A percentile compares a stretch with the other conserved stretches of the same genome.
phyloP scores from a whole-genome alignment of 2,329 filamentous ascomycete species.

The Colletotrichum gloeosporioides region DNA sequence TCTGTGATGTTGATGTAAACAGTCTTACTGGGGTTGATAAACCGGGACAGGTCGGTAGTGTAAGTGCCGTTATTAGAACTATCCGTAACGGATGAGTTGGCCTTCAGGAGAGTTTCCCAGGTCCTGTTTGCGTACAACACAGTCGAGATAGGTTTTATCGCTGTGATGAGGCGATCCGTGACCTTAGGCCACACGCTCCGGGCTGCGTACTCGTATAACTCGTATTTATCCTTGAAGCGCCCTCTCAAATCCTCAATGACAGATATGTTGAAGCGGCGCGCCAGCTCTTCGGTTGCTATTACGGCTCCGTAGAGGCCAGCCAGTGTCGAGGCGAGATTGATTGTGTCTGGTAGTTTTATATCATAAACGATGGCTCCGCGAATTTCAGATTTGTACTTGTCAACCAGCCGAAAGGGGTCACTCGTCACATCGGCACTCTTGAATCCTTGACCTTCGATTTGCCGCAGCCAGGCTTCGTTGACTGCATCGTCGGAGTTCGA shows the following conservation, averaged over 20 bases:
- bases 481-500: background rate
- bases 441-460: background rate
- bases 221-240: background rate
- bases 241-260: background rate
- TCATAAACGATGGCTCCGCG: background rate
- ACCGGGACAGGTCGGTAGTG: background rate
- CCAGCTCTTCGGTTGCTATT: background rate
- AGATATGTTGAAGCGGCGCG: background rate
- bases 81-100: background rate
- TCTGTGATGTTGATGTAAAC: background rate
- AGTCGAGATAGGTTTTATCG: background rate
- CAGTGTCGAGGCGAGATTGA: background rate
- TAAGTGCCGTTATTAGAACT: constrained; percentile 2
- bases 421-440: background rate
- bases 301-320: background rate
- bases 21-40: background rate
- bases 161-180: background rate
- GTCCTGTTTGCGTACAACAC: background rate
- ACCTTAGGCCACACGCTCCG: background rate
- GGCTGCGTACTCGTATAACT: background rate
- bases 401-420: background rate
- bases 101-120: background rate
- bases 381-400: background rate
- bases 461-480: background rate
- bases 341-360: background rate